Evolutionary conservation across 345 rosid species (phyloP).

Genomic region (Arabidopsis suecica): DNA sequence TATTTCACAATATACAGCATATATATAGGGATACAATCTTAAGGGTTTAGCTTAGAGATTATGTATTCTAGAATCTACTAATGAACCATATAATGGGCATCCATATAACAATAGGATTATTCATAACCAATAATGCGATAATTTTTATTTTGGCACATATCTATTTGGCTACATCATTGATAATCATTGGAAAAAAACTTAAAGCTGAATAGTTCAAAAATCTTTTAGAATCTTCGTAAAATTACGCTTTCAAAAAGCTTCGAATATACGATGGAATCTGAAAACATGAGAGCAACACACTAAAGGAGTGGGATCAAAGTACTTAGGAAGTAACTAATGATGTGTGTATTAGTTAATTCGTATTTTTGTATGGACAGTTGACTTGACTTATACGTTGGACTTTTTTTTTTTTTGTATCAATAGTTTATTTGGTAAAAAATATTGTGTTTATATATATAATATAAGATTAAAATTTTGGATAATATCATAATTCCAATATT

Average conservation of each 20-base stretch:
- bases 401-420: background rate
- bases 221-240: background rate
- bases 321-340: slow-evolving; percentile 3
- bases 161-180: background rate
- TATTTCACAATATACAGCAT: too few relatives aligned
- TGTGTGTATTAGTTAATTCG: slow-evolving; percentile 4
- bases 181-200: background rate
- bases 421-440: background rate
- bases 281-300: slow-evolving; percentile 37
- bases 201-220: slow-evolving; percentile 11
- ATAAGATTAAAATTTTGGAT: background rate
- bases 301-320: slow-evolving; percentile 31
- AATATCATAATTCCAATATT: background rate
- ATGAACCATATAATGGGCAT: too few relatives aligned
- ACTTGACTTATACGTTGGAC: slow-evolving; percentile 7
- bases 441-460: background rate
- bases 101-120: too few relatives aligned
- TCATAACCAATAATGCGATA: background rate
- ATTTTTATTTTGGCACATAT: slow-evolving; percentile 11
- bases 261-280: slow-evolving; percentile 29
- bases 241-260: background rate
- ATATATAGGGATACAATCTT: too few relatives aligned
- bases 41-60: too few relatives aligned
- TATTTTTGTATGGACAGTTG: slow-evolving; percentile 8
- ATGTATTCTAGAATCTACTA: too few relatives aligned